Conservation (phyloP, 441 rosid species). For the Pelargonium myrrhifolium region DNA sequence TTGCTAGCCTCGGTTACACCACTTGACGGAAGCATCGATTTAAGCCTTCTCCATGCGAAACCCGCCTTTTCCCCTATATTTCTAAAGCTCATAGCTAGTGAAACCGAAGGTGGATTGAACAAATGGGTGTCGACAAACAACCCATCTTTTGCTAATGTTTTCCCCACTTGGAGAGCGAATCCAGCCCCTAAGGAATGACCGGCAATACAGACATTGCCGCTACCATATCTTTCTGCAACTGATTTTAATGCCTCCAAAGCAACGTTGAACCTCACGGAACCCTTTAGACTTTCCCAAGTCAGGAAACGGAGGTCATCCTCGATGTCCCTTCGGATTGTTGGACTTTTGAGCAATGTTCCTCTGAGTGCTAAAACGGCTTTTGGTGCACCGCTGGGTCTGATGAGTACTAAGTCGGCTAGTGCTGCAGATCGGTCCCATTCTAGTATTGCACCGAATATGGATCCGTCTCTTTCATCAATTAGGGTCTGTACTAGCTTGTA, state of each 20-base stretch:
- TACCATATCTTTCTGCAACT: constrained; percentile 56
- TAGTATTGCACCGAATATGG: constrained; percentile 72
- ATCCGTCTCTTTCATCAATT: constrained; percentile 69
- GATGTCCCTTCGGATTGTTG: constrained; percentile 66
- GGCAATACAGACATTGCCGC: constrained; percentile 65
- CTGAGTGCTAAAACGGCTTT: constrained; percentile 68
- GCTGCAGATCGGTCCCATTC: constrained; percentile 93
- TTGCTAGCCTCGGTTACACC: constrained; percentile 21
- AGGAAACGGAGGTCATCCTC: constrained; percentile 90
- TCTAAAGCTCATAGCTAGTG: constrained; percentile 72
- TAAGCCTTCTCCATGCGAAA: constrained; percentile 59
- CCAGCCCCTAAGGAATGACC: constrained; percentile 95
- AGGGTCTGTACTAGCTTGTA: constrained; percentile 64
- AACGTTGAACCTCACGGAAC: constrained; percentile 69
- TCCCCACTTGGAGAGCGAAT: constrained; percentile 87
- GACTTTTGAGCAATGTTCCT: constrained; percentile 76
- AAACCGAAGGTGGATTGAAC: constrained; percentile 84
- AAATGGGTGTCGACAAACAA: constrained; percentile 70
- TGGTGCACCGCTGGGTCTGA: constrained; percentile 88
- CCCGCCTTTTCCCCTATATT: constrained; percentile 77
- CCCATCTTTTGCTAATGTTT: constrained; percentile 74
- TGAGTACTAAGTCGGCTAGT: constrained; percentile 55
- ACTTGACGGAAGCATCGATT: constrained; percentile 59
- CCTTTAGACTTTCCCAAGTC: constrained; percentile 91
- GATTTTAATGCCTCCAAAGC: constrained; percentile 53